Evolutionary conservation across 331 rosid species (phyloP).

Genomic region (Dryas integrifolia): DNA sequence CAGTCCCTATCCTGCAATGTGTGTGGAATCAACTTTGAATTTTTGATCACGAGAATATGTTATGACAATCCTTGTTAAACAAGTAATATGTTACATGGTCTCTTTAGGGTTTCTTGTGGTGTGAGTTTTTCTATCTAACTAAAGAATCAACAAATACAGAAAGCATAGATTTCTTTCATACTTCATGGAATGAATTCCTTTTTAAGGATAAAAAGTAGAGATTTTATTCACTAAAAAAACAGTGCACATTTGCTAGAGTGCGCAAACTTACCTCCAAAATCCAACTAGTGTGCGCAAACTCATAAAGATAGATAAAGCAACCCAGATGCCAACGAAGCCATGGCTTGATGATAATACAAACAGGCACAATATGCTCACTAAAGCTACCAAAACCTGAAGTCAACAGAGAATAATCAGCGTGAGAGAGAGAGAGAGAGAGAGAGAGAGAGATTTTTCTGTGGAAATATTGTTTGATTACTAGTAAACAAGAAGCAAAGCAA

Average conservation of each 20-base stretch:
- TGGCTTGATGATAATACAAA: slow-evolving; percentile 29
- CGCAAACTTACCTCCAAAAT: slow-evolving; percentile 31
- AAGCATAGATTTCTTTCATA: not conserved
- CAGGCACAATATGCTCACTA: slow-evolving; percentile 30
- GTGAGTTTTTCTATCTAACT: not conserved
- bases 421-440: not conserved
- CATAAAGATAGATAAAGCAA: slow-evolving; percentile 39
- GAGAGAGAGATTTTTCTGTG: not conserved
- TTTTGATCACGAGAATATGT: not conserved
- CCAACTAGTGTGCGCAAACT: slow-evolving; percentile 34
- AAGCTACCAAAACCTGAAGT: slow-evolving; percentile 41
- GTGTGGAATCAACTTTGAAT: not conserved
- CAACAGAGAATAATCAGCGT: not conserved
- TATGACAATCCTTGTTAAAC: not conserved
- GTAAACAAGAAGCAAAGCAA: not conserved
- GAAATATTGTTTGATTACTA: not conserved
- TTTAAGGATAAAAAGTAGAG: not conserved
- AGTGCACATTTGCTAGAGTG: no score
- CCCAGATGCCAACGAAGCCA: slow-evolving; percentile 43
- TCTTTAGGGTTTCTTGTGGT: not conserved
- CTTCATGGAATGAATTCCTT: not conserved
- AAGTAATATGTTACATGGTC: not conserved
- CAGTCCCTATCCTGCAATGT: slow-evolving; percentile 38
- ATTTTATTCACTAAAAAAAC: not conserved
- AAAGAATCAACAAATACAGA: not conserved